A percentile compares a stretch with the other conserved stretches of the same genome.
Evolutionary conservation across 805 yeast species (phyloP).

Genomic region (Brettanomyces bruxellensis): DNA sequence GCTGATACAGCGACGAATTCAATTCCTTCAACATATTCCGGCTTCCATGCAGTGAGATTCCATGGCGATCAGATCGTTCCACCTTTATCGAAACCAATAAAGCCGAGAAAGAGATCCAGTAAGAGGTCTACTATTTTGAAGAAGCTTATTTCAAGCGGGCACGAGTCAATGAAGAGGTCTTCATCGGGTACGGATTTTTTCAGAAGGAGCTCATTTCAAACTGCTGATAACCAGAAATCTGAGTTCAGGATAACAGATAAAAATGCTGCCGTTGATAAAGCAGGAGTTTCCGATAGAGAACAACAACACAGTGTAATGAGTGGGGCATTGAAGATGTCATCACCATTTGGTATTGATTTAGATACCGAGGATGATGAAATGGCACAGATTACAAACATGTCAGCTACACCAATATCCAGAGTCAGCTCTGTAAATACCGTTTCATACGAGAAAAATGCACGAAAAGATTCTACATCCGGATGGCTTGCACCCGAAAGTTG

Average conservation of each 20-base stretch:
- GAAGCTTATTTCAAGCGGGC: constrained; percentile 17
- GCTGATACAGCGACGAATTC: too few species aligned
- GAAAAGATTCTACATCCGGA: constrained; percentile 5
- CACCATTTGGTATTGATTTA: constrained; percentile 14
- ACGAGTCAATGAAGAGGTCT: constrained; percentile 16
- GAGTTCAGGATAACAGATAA: background rate
- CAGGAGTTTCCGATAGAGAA: background rate
- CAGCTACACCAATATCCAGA: constrained; percentile 14
- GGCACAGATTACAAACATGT: constrained; percentile 12
- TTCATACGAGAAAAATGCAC: constrained; percentile 3
- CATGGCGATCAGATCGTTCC: constrained; percentile 3
- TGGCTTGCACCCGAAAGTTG: constrained; percentile 58
- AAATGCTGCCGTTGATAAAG: background rate
- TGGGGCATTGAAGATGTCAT: constrained; percentile 1
- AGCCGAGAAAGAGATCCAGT: constrained; percentile 8
- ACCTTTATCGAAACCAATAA: constrained; percentile 8
- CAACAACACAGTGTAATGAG: background rate
- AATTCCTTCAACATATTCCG: constrained; percentile 10
- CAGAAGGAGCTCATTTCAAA: background rate
- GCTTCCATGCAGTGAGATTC: constrained; percentile 4
- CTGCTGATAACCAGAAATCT: background rate
- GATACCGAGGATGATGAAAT: constrained; percentile 16
- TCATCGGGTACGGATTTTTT: background rate
- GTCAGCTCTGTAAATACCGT: constrained; percentile 16
- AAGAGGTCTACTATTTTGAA: constrained; percentile 17